Percentiles rank a stretch among this genome's conserved stretches.
Evolutionary conservation across 208 protist species (phyloP).

Genomic region (Perkinsela sp.): DNA sequence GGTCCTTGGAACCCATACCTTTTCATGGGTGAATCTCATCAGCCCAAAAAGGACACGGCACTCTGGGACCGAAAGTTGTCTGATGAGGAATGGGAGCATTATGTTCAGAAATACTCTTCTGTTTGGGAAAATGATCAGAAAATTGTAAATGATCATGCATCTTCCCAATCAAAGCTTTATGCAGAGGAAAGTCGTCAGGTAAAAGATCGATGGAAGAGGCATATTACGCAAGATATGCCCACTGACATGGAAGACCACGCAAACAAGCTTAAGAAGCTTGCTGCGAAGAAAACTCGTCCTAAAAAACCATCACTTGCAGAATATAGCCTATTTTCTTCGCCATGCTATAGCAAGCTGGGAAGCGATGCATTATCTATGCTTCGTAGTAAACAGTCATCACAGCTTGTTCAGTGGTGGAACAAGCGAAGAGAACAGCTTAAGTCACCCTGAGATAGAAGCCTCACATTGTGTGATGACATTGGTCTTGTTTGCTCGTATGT

Average conservation of each 20-base stretch:
- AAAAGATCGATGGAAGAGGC: slow-evolving; percentile 27
- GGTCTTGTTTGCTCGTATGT: no score
- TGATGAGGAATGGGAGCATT: slow-evolving; percentile 38
- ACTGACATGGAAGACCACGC: slow-evolving; percentile 44
- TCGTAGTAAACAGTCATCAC: slow-evolving; percentile 20
- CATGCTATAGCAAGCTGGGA: slow-evolving; percentile 23
- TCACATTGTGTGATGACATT: no score
- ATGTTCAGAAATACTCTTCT: slow-evolving; percentile 25
- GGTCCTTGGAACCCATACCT: slow-evolving; percentile 45
- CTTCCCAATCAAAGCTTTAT: slow-evolving; percentile 19
- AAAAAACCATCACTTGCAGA: slow-evolving; percentile 14
- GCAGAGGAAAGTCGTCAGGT: slow-evolving; percentile 21
- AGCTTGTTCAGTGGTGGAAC: slow-evolving; percentile 35
- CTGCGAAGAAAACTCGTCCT: slow-evolving; percentile 7
- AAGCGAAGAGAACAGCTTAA: slow-evolving; percentile 29
- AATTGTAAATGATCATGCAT: slow-evolving; percentile 15
- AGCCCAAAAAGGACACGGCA: slow-evolving; percentile 9
- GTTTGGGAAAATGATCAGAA: slow-evolving; percentile 43
- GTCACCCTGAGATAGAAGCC: slow-evolving; percentile 12
- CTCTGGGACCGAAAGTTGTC: slow-evolving; percentile 31
- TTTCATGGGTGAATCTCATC: slow-evolving; percentile 21
- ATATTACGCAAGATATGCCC: slow-evolving; percentile 28
- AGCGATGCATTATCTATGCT: slow-evolving; percentile 47
- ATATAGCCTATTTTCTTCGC: slow-evolving; percentile 38
- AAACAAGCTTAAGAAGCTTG: slow-evolving; percentile 21